A percentile compares a stretch with the other conserved stretches of the same genome.
These are phyloP conservation scores for Paraurostyla sp. DNA, from an alignment of 73 alveolate genomes.

Conservation along the genomic window DNA sequence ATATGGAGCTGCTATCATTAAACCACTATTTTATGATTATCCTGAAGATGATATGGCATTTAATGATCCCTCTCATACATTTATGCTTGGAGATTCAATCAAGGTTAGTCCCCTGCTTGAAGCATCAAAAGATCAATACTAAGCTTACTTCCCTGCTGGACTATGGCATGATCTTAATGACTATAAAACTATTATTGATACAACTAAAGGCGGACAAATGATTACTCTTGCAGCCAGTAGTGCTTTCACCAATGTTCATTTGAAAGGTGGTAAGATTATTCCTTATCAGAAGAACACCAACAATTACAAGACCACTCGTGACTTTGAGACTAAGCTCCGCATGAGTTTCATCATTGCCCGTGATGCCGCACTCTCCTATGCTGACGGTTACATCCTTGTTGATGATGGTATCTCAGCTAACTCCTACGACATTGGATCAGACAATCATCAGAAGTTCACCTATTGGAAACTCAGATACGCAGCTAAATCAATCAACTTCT, in stretches of 20 bases:
- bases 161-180: constrained; percentile 68
- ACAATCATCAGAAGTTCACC: constrained; percentile 31
- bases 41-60: constrained; percentile 67
- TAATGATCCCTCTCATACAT: constrained; percentile 66
- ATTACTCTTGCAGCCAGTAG: not conserved
- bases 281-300: constrained; percentile 42
- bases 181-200: constrained; percentile 10
- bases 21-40: constrained; percentile 84
- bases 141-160: constrained; percentile 80
- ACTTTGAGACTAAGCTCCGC: constrained; percentile 6
- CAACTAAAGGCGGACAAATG: not conserved
- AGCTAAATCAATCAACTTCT: constrained; percentile 25
- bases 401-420: constrained; percentile 56
- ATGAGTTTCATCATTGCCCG: constrained; percentile 31
- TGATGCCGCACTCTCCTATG: not conserved
- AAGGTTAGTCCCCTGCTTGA: constrained; percentile 79
- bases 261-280: constrained; percentile 59
- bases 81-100: constrained; percentile 81
- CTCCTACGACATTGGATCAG: not conserved
- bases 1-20: constrained; percentile 77
- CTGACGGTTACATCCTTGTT: constrained; percentile 53
- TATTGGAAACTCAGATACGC: constrained; percentile 56
- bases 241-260: constrained; percentile 48
- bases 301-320: not conserved
- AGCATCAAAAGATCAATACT: constrained; percentile 9